Conservation (phyloP, 208 protist genomes). For the Porcisia hertigi region DNA sequence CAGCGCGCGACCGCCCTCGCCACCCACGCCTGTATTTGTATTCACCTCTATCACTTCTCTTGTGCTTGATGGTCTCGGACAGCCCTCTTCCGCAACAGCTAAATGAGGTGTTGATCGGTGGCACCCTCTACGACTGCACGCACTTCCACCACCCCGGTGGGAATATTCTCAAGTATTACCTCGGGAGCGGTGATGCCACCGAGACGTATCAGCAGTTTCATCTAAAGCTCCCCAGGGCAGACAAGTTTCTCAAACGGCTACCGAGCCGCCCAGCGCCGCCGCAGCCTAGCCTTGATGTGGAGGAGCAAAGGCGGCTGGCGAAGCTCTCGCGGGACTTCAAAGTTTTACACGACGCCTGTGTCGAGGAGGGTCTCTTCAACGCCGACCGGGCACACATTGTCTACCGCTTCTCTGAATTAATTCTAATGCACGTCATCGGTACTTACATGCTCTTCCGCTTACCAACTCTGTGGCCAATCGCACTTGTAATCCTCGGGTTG, state of each 20-base stretch:
- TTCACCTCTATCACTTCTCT: neutral
- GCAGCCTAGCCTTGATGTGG: slow-evolving; percentile 20
- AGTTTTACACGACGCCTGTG: slow-evolving; percentile 40
- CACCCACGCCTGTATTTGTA: neutral
- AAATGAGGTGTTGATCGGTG: slow-evolving; percentile 66
- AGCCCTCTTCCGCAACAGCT: slow-evolving; percentile 33
- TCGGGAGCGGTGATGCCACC: slow-evolving; percentile 64
- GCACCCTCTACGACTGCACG: slow-evolving; percentile 65
- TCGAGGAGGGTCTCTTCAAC: slow-evolving; percentile 64
- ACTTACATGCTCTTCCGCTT: slow-evolving; percentile 56
- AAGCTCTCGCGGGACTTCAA: slow-evolving; percentile 66
- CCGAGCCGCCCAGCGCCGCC: slow-evolving; percentile 46
- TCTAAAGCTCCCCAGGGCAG: slow-evolving; percentile 48
- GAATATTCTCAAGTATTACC: slow-evolving; percentile 60
- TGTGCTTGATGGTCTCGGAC: slow-evolving; percentile 4
- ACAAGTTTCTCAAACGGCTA: slow-evolving; percentile 51
- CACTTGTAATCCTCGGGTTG: slow-evolving; percentile 55
- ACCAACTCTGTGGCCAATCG: slow-evolving; percentile 40
- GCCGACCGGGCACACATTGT: slow-evolving; percentile 50
- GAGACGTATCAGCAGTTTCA: slow-evolving; percentile 73
- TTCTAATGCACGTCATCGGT: slow-evolving; percentile 53
- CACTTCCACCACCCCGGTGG: slow-evolving; percentile 73
- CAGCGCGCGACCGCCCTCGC: neutral
- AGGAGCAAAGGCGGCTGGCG: slow-evolving; percentile 43
- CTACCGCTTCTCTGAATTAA: slow-evolving; percentile 65